phyloP scores from a whole-genome alignment of 1,284 basidiomycete species.

The Tylopilus microsporus region DNA sequence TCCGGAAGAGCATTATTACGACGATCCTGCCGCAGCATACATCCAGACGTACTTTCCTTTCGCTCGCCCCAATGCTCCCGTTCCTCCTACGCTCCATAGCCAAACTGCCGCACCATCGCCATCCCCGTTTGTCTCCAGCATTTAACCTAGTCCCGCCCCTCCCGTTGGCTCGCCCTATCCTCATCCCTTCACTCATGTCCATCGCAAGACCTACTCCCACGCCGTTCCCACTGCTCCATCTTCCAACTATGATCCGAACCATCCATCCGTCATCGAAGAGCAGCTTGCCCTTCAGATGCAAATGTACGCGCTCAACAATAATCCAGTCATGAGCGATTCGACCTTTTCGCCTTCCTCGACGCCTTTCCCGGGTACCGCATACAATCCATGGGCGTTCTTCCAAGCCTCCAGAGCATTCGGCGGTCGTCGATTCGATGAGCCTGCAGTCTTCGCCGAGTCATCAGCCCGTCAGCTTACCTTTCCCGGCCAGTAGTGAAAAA shows the following conservation, averaged over 20 bases:
- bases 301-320: no score
- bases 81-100: constrained; percentile 70
- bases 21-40: constrained; percentile 55
- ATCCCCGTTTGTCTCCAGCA: constrained; percentile 51
- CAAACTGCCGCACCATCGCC: constrained; percentile 68
- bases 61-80: constrained; percentile 61
- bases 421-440: no score
- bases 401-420: no score
- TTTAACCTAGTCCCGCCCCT: constrained; percentile 44
- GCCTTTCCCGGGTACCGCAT: constrained; percentile 57
- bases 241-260: no score
- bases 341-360: constrained; percentile 45
- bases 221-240: no score
- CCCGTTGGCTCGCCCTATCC: constrained; percentile 68
- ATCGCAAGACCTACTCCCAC: no score
- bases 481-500: no score
- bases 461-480: no score
- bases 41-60: constrained; percentile 55
- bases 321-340: no score
- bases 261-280: no score
- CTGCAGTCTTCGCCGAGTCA: no score
- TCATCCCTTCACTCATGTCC: constrained; percentile 65
- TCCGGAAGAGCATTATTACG: constrained; percentile 34
- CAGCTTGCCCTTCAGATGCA: no score
- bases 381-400: constrained; percentile 66